Percentiles rank a stretch among this genome's conserved stretches.
Conservation (phyloP, 2,329 filamentous ascomycete species). For the Aspergillus sp. region DNA sequence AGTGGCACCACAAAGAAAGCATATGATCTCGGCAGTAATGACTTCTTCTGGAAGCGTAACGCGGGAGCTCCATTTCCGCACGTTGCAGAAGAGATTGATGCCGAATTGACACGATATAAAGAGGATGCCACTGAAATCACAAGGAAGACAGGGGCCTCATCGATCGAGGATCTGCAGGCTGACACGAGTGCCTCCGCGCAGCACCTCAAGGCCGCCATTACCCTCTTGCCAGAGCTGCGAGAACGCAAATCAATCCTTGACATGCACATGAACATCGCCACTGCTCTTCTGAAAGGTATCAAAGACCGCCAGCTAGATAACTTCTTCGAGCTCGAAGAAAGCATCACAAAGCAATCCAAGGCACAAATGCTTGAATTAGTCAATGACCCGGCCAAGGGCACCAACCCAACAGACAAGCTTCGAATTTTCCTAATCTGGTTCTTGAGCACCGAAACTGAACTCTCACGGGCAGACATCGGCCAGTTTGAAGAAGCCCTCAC, state of each 20-base stretch:
- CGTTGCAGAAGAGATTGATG: slow-evolving; percentile 93
- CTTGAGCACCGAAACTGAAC: slow-evolving; percentile 86
- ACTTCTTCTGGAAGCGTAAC: slow-evolving; percentile 97
- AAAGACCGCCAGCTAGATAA: slow-evolving; percentile 94
- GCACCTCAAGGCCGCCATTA: slow-evolving; percentile 94
- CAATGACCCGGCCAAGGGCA: slow-evolving; percentile 77
- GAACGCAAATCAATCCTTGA: slow-evolving; percentile 91
- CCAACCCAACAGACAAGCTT: slow-evolving; percentile 82
- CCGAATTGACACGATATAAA: slow-evolving; percentile 90
- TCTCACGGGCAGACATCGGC: slow-evolving; percentile 77
- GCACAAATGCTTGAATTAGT: slow-evolving; percentile 84
- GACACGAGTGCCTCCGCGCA: slow-evolving; percentile 87
- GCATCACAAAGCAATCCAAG: slow-evolving; percentile 86
- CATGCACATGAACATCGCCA: slow-evolving; percentile 99
- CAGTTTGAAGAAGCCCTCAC: slow-evolving; percentile 83
- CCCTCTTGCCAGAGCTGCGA: slow-evolving; percentile 82
- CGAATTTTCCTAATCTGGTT: slow-evolving; percentile 97
- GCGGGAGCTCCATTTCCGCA: slow-evolving; percentile 88
- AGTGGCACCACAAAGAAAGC: slow-evolving; percentile 80
- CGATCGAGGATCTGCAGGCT: slow-evolving; percentile 87
- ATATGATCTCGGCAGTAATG: slow-evolving; percentile 84
- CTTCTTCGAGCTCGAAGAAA: slow-evolving; percentile 94
- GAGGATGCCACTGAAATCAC: slow-evolving; percentile 93
- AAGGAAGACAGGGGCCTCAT: slow-evolving; percentile 89
- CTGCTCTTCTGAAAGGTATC: slow-evolving; percentile 75